phyloP scores from a whole-genome alignment of 495 filamentous ascomycete genomes.

The Penicillium steckii region DNA sequence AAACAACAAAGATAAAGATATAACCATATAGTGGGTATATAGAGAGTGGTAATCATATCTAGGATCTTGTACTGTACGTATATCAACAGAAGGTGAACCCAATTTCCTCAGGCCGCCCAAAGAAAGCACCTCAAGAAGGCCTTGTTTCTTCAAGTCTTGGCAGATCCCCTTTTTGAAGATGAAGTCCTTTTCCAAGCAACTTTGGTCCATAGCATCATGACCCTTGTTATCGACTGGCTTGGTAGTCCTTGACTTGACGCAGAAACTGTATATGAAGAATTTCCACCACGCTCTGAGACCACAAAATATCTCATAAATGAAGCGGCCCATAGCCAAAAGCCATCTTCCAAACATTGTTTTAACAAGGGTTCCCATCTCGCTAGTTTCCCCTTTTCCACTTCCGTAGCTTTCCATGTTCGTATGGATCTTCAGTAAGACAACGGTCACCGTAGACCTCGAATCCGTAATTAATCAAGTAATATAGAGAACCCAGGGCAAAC shows the following conservation, averaged over 20 bases:
- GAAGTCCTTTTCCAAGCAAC: constrained; percentile 14
- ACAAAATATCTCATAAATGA: constrained; percentile 34
- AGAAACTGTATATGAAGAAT: constrained; percentile 19
- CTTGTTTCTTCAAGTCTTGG: constrained; percentile 27
- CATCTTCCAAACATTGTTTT: no score
- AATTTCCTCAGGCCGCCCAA: constrained; percentile 25
- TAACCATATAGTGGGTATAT: no score
- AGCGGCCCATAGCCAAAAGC: no score
- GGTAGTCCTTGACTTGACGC: neutral
- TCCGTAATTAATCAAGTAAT: constrained; percentile 40
- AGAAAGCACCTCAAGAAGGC: constrained; percentile 29
- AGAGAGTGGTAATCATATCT: no score
- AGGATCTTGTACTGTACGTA: no score
- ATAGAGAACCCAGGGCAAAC: constrained; percentile 40
- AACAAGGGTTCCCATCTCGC: no score
- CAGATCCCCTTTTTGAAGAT: constrained; percentile 22
- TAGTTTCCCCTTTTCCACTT: constrained; percentile 36
- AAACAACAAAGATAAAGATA: no score
- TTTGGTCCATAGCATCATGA: constrained; percentile 9
- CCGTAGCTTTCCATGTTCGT: constrained; percentile 34
- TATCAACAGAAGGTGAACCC: constrained; percentile 30
- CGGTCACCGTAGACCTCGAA: constrained; percentile 39
- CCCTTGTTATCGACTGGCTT: constrained; percentile 1
- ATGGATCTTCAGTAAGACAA: constrained; percentile 30
- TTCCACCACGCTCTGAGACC: constrained; percentile 29